Evolutionary conservation across 106 monocot species (phyloP), one percentile per base, ranked within the genome.

Genomic region (Xerophyta viscosa): DNA sequence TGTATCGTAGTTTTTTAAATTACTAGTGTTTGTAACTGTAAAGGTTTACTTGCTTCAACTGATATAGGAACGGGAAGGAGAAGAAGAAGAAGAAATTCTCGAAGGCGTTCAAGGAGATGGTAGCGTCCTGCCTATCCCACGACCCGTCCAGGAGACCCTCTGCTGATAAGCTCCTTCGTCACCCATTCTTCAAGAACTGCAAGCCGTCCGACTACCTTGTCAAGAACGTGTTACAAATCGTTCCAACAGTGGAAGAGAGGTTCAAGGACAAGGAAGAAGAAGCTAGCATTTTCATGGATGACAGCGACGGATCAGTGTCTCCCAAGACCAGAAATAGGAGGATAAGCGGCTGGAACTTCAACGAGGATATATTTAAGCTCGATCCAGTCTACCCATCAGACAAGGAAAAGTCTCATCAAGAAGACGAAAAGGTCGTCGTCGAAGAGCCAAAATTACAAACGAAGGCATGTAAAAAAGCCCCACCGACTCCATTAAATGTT

Each of bases 41-140:
- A n/a, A n/a, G n/a, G n/a, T n/a, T n/a, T n/a, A n/a, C n/a, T n/a
- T n/a, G n/a, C n/a, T n/a, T n/a, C n/a, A n/a, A n/a, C n/a, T n/a
- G n/a, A n/a, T 8, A 15, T 8, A 39, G 39, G 24, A 29, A 51
- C 21, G 30, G 28, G n/a, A 57, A 20, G 18, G 42, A 52, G 48
- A 75, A 73, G 39, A 70, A 75, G 64, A 77, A 77, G n/a, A n/a
- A n/a, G 77, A 87, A 78, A 58, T 82, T 87, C 62, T 87, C 87
- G 29, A 87, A 82, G 68, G 81, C 78, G 4, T 87, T 87, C 61
- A 87, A 74, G 60, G 87, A 87, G 13, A 78, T 87, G 87, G 78
- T 87, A 15, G 58, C 74, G 1, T 30, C 64, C 8, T 87, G 87
- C 52, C 76, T 78, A 13, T 51, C 69, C 6, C 78, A 75, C 15